Evolutionary conservation across 164 flowering plant species (phyloP), one percentile per base, ranked within the genome.

Genomic region (Malania oleifera): DNA sequence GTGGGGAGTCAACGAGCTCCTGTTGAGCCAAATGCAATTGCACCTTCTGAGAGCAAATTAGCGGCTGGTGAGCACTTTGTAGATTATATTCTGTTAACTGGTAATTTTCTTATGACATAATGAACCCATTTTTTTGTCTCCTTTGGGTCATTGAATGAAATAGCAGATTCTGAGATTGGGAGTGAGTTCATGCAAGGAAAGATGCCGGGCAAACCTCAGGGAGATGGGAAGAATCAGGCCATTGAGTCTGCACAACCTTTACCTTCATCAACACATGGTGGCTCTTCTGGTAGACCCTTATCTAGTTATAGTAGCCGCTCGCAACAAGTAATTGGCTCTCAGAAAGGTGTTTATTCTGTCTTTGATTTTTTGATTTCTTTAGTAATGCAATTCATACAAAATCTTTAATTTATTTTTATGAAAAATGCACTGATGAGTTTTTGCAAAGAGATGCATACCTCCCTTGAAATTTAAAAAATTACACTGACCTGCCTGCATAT

Each of bases 271-370:
- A 45, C 74, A 43, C 70, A 63, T 43, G 73, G 52, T 54, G 59
- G 67, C 54, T 75, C 82, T 66, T 48, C 31, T 50, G 79, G 79
- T 64, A 70, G 89, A 72, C 87, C 86, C 52, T 74, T 87, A 12
- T 84, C 92, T 45, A 84, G 82, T 64, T 81, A 84, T 61, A 73
- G 73, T 69, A 75, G 59, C 64, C 76, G 83, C n/a, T 62, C 89
- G 13, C 86, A 80, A 38, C 84, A 75, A 56, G 57, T 59, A 57
- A 29, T 56, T 57, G 84, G 79, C 45, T 52, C 79, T 44, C 84
- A 61, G 20, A 81, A 73, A 76, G 86, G 86, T 79, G 66, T 19
- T n/a, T 23, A 18, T 37, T 28, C 39, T 12, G n/a, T 34, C 10
- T 18, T 39, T 19, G n/a, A 18, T 5, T 22, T 15, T 7, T 27